These are phyloP conservation scores for Boletus insuetus DNA, from an alignment of 768 basidiomycete genomes.

Conservation along the genomic window DNA sequence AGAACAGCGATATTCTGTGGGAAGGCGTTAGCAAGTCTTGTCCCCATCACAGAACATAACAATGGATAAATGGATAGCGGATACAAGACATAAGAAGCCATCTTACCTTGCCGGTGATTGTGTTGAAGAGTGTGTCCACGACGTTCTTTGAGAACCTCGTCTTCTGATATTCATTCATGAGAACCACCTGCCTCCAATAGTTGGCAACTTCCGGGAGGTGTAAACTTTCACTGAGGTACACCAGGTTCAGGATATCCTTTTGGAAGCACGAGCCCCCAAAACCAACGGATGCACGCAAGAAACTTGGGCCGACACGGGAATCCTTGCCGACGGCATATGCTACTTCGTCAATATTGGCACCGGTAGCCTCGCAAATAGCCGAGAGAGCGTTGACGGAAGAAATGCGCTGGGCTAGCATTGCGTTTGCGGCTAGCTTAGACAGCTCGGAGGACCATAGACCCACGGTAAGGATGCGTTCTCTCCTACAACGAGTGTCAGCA, in stretches of 20 bases:
- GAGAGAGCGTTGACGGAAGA: constrained; percentile 98
- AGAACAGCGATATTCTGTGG: constrained; percentile 87
- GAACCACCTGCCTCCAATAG: constrained; percentile 96
- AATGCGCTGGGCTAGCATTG: constrained; percentile 99
- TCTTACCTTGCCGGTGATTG: constrained; percentile 87
- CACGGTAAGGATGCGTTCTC: constrained; percentile 82
- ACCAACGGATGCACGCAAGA: constrained; percentile 92
- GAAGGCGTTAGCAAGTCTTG: constrained; percentile 4
- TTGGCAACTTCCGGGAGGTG: constrained; percentile 96
- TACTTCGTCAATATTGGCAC: constrained; percentile 98
- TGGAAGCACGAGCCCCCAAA: constrained; percentile 99
- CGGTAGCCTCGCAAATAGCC: constrained; percentile 98
- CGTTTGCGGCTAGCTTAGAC: constrained; percentile 97
- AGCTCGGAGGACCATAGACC: constrained; percentile 99
- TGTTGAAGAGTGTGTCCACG: constrained; percentile 97
- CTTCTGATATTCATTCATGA: constrained; percentile 99
- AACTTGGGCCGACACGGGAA: constrained; percentile 89
- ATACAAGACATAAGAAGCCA: neutral
- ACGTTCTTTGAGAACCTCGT: constrained; percentile 92
- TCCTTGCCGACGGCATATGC: constrained; percentile 93
- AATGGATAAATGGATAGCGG: neutral
- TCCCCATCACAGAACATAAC: constrained; percentile 4
- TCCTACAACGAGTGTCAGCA: constrained; percentile 37
- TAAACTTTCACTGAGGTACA: constrained; percentile 92
- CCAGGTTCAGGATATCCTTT: constrained; percentile 98